Evolutionary conservation across 345 rosid genomes (phyloP).

Genomic region (Stellera chamaejasme): DNA sequence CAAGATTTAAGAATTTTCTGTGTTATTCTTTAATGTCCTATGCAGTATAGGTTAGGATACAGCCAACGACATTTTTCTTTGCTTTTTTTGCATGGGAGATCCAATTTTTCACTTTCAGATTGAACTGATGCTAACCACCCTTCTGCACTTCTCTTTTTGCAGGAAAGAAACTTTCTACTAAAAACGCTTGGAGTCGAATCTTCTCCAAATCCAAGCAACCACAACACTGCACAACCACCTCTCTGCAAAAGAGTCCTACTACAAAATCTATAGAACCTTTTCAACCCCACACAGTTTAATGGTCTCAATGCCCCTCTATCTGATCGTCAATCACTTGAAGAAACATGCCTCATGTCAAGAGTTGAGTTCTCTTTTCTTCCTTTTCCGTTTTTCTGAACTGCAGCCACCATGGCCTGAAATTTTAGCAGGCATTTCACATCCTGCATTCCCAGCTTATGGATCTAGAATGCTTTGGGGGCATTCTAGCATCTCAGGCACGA

Average conservation of each 20-base stretch:
- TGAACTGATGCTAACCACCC: slow-evolving; percentile 16
- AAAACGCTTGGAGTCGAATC: slow-evolving; percentile 93
- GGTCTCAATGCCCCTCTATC: slow-evolving; percentile 17
- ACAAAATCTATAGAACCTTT: slow-evolving; percentile 53
- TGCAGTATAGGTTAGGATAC: too few species aligned
- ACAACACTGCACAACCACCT: slow-evolving; percentile 65
- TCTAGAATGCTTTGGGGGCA: slow-evolving; percentile 63
- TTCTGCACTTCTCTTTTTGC: slow-evolving; percentile 21
- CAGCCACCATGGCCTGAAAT: slow-evolving; percentile 78
- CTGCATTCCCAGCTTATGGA: slow-evolving; percentile 44
- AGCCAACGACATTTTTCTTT: too few species aligned
- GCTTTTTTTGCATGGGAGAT: too few species aligned
- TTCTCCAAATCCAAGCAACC: slow-evolving; percentile 45
- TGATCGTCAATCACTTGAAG: slow-evolving; percentile 19
- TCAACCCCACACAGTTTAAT: slow-evolving; percentile 20
- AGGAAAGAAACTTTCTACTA: slow-evolving; percentile 90
- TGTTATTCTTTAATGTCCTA: too few species aligned
- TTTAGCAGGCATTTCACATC: slow-evolving; percentile 60
- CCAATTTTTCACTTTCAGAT: too few species aligned
- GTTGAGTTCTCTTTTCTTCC: slow-evolving; percentile 15
- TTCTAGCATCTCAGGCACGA: slow-evolving; percentile 57
- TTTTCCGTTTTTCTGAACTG: slow-evolving; percentile 36
- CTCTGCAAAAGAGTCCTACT: slow-evolving; percentile 97
- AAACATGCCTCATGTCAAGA: slow-evolving; percentile 15
- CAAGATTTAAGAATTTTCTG: too few species aligned